Evolutionary conservation across 148 eudicot species (phyloP).

Genomic region (Rhododendron henanense): DNA sequence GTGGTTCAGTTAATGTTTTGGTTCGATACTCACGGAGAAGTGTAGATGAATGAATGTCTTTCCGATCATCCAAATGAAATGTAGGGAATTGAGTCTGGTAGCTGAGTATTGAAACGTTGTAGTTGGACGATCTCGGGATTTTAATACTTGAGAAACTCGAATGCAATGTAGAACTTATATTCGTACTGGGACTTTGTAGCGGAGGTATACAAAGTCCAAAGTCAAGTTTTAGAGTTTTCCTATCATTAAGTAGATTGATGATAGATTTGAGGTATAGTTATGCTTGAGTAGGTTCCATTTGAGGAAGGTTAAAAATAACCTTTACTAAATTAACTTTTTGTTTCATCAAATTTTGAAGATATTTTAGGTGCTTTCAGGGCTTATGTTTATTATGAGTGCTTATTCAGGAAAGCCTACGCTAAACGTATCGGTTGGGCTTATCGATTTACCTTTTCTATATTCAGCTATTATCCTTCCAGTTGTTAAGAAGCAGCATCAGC

Average conservation of each 20-base stretch:
- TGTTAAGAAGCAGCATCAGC: conserved; percentile 87
- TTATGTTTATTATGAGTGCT: neutral
- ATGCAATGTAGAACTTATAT: neutral
- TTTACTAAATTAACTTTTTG: neutral
- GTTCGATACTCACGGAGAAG: neutral
- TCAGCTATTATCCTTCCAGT: conserved; percentile 76
- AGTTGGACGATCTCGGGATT: neutral
- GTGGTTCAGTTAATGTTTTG: neutral
- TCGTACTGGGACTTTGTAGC: neutral
- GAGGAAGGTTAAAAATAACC: neutral
- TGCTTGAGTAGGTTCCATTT: neutral
- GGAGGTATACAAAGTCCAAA: neutral
- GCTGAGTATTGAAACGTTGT: neutral
- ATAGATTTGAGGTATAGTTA: neutral
- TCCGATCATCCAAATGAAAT: neutral
- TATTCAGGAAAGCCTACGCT: neutral
- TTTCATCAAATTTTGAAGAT: neutral
- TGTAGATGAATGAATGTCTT: neutral
- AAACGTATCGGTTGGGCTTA: neutral
- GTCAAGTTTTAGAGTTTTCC: neutral
- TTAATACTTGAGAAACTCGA: neutral
- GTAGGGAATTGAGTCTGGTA: neutral
- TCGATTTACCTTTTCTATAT: conserved; percentile 17
- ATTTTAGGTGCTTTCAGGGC: neutral
- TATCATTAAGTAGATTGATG: neutral